These are phyloP conservation scores for Discostella stelligeroides DNA, from an alignment of 108 stramenopile species.

Conservation along the genomic window DNA sequence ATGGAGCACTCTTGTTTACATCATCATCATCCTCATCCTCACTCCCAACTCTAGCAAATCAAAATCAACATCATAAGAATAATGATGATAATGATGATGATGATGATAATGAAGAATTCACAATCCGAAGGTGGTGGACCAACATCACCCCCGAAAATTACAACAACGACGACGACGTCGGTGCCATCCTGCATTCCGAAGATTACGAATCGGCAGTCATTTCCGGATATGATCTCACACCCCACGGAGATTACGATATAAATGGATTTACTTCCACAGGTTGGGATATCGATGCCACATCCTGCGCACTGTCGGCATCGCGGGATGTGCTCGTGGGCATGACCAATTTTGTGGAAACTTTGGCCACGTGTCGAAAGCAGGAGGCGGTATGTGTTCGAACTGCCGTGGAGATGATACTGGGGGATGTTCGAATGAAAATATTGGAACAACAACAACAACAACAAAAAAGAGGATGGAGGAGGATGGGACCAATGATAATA, in stretches of 20 bases:
- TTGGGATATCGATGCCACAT: conserved; percentile 34
- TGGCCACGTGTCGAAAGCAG: conserved; percentile 19
- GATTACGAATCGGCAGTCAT: conserved; percentile 63
- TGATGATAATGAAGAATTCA: not conserved
- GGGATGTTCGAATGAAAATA: not conserved
- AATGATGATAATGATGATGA: not conserved
- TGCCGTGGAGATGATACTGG: conserved; percentile 13
- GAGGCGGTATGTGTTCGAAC: conserved; percentile 14
- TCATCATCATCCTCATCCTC: conserved; percentile 13
- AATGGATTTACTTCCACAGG: conserved; percentile 67
- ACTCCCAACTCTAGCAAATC: not conserved
- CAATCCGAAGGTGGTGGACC: too few relatives aligned
- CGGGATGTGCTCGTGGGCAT: conserved; percentile 19
- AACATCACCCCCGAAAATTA: conserved; percentile 11
- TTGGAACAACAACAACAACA: too few relatives aligned
- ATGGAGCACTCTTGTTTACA: conserved; percentile 65
- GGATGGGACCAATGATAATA: conserved; percentile 45
- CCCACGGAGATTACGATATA: conserved; percentile 45
- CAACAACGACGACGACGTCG: too few relatives aligned
- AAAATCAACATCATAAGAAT: too few relatives aligned
- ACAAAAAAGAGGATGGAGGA: not conserved
- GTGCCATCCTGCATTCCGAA: conserved; percentile 26
- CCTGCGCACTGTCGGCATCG: conserved; percentile 16
- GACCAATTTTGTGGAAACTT: conserved; percentile 17
- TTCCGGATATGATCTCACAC: conserved; percentile 59